Percentiles rank a stretch among this genome's conserved stretches.
Conservation (phyloP, 768 basidiomycete genomes). For the Tulasnella calospora region DNA sequence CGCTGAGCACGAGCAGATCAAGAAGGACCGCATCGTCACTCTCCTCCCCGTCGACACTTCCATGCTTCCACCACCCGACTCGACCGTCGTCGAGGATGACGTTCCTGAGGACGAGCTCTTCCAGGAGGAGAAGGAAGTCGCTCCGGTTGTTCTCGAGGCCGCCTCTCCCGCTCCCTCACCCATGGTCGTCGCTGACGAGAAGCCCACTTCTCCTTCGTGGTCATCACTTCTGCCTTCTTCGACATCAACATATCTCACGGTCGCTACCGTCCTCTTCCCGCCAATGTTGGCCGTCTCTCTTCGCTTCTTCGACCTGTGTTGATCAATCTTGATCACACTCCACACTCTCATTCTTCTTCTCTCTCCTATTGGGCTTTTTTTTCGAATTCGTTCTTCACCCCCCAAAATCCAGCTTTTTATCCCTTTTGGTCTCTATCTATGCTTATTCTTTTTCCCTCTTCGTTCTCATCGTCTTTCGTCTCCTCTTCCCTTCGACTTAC, state of each 20-base stretch:
- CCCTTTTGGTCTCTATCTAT: background rate
- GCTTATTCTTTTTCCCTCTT: background rate
- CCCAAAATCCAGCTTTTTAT: background rate
- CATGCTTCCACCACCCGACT: conserved; percentile 17
- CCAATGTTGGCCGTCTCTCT: background rate
- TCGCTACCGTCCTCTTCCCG: background rate
- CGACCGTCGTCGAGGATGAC: conserved; percentile 12
- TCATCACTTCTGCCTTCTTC: background rate
- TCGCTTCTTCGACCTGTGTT: background rate
- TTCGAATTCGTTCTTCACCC: background rate
- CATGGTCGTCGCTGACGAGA: background rate
- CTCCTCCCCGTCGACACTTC: conserved; percentile 41
- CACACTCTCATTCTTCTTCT: background rate
- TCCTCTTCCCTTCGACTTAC: background rate
- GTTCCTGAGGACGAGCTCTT: background rate
- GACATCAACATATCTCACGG: background rate
- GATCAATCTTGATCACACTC: background rate
- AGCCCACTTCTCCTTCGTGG: conserved; percentile 6
- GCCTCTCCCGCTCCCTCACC: background rate
- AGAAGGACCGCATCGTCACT: conserved; percentile 49
- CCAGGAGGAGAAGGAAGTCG: background rate
- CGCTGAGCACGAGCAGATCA: conserved; percentile 49
- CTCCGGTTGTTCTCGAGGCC: background rate
- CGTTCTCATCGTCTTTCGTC: background rate
- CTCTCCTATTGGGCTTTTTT: background rate